Evolutionary conservation across 2,329 filamentous ascomycete species (phyloP).

Genomic region (Simplicillium aogashimaense): DNA sequence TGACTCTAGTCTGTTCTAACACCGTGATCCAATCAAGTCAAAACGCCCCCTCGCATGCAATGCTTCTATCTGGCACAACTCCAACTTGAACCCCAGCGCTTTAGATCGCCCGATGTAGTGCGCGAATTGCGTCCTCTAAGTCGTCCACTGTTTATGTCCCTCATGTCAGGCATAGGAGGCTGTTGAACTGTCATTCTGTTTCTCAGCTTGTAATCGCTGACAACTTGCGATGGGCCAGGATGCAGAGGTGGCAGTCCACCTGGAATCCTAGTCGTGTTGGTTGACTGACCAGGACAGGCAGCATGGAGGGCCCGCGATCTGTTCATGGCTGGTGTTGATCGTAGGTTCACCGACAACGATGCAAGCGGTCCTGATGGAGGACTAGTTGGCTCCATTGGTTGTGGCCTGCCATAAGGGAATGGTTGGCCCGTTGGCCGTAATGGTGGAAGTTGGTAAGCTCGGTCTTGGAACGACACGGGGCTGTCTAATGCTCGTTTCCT

Average conservation of each 20-base stretch:
- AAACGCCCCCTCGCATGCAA: no score
- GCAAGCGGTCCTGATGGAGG: constrained; percentile 17
- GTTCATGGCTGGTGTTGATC: constrained; percentile 10
- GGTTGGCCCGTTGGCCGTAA: constrained; percentile 13
- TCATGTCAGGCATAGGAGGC: constrained; percentile 8
- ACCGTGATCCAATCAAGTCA: no score
- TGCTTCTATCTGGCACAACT: constrained; percentile 6
- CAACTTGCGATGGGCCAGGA: background rate
- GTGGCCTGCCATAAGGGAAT: constrained; percentile 12
- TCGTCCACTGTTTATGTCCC: constrained; percentile 3
- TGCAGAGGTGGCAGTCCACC: background rate
- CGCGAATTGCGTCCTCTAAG: background rate
- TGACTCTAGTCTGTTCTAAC: no score
- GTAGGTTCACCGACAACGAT: constrained; percentile 20
- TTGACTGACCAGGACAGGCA: constrained; percentile 12
- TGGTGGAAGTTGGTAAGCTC: constrained; percentile 18
- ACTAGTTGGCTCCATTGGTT: constrained; percentile 19
- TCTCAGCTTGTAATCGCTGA: no score
- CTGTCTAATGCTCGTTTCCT: constrained; percentile 8
- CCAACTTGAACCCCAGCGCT: constrained; percentile 12
- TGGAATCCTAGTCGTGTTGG: constrained; percentile 2
- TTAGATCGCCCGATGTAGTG: constrained; percentile 6
- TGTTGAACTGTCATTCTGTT: constrained; percentile 3
- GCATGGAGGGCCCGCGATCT: constrained; percentile 12
- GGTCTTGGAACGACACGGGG: constrained; percentile 5